Evolutionary conservation across 768 basidiomycete species (phyloP).

Genomic region (Pleurotus sapidus): DNA sequence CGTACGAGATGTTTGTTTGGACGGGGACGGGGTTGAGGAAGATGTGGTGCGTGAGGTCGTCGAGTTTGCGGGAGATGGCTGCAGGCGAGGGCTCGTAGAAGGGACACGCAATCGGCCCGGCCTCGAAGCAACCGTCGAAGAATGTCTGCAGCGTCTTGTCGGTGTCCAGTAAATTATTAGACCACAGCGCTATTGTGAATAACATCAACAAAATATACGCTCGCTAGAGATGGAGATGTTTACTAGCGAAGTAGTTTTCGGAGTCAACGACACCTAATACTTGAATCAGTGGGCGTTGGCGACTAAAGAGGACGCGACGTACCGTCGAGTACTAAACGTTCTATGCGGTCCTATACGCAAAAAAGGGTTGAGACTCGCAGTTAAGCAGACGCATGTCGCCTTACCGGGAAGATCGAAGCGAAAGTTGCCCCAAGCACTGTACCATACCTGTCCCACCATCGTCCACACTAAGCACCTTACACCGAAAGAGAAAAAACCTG

Average conservation of each 20-base stretch:
- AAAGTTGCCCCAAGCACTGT: slow-evolving; percentile 26
- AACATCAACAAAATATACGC: not conserved
- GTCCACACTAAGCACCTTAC: not conserved
- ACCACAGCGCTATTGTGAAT: slow-evolving; percentile 8
- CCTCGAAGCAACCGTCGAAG: slow-evolving; percentile 18
- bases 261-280: slow-evolving; percentile 20
- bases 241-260: slow-evolving; percentile 22
- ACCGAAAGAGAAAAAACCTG: not conserved
- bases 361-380: not conserved
- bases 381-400: not conserved
- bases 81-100: slow-evolving; percentile 18
- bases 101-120: slow-evolving; percentile 19
- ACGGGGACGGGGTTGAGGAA: slow-evolving; percentile 17
- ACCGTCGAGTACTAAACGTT: slow-evolving; percentile 30
- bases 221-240: not conserved
- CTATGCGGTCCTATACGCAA: slow-evolving; percentile 23
- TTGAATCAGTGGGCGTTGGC: not conserved
- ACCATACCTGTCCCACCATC: slow-evolving; percentile 18
- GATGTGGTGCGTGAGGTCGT: slow-evolving; percentile 13
- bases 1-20: slow-evolving; percentile 13
- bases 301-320: not conserved
- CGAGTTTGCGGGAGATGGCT: slow-evolving; percentile 14
- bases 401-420: slow-evolving; percentile 31
- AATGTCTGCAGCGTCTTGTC: slow-evolving; percentile 20
- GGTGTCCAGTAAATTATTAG: slow-evolving; percentile 18